Conservation (phyloP, 805 yeast species). For the Monosporozyma siamensis region DNA sequence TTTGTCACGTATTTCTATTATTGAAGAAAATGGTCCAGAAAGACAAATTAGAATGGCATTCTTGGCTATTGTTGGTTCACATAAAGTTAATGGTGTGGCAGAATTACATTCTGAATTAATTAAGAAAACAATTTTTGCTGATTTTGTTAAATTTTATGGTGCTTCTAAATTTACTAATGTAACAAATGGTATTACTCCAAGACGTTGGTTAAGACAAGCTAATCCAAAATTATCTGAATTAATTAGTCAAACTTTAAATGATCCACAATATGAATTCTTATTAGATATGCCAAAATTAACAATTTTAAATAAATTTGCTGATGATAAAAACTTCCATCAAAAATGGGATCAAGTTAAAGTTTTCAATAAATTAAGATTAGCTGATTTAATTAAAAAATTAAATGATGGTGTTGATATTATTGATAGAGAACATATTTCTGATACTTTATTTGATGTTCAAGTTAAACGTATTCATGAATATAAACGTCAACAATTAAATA, state of each 20-base stretch:
- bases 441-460: conserved; percentile 79
- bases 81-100: conserved; percentile 92
- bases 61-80: conserved; percentile 86
- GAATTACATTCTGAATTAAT: conserved; percentile 88
- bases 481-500: conserved; percentile 88
- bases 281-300: conserved; percentile 60
- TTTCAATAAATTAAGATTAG: conserved; percentile 58
- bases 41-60: conserved; percentile 89
- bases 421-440: conserved; percentile 44
- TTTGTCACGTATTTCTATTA: conserved; percentile 63
- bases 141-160: conserved; percentile 79
- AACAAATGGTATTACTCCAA: conserved; percentile 91
- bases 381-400: conserved; percentile 53
- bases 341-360: conserved; percentile 66
- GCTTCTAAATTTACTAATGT: conserved; percentile 79
- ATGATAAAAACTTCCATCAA: conserved; percentile 57
- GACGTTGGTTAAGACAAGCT: conserved; percentile 94
- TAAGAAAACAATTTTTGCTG: conserved; percentile 81
- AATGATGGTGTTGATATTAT: conserved; percentile 48
- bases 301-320: conserved; percentile 52
- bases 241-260: conserved; percentile 53
- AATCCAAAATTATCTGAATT: conserved; percentile 72
- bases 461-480: conserved; percentile 94
- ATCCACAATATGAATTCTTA: conserved; percentile 58
- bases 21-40: conserved; percentile 60